Conservation (phyloP, 345 rosid species). For the Psidium guajava region DNA sequence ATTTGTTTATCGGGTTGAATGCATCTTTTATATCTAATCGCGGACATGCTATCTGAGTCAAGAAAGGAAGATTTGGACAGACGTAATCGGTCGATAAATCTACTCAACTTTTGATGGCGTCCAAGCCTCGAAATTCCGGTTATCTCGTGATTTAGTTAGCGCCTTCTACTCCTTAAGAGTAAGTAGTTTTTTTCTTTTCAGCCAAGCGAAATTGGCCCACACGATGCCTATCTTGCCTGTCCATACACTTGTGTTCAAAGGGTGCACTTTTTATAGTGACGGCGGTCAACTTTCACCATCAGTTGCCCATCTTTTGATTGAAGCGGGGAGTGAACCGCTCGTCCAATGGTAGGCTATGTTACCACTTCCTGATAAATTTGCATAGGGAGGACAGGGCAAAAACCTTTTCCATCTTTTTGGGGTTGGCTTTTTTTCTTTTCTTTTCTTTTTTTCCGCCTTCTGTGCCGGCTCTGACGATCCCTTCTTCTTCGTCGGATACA, state of each 20-base stretch:
- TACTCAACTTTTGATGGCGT: rapidly evolving
- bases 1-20: neutral
- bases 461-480: neutral
- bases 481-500: neutral
- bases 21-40: neutral
- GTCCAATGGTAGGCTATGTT: neutral
- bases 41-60: neutral
- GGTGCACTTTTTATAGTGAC: neutral
- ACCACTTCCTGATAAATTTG: neutral
- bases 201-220: too few species aligned
- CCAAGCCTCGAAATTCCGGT: neutral
- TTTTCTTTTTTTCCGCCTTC: too few species aligned
- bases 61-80: neutral
- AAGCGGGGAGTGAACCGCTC: neutral
- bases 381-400: neutral
- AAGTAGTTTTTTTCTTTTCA: too few species aligned
- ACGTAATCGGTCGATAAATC: neutral
- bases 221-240: neutral
- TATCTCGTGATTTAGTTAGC: neutral
- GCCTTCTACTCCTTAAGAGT: neutral
- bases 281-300: neutral
- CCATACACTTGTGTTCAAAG: neutral
- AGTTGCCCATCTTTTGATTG: neutral
- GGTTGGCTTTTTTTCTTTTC: neutral
- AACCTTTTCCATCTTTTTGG: neutral